Evolutionary conservation across 2,329 filamentous ascomycete genomes (phyloP), one percentile per base, ranked within the genome.

Genomic region (Botrytis pseudocinerea): DNA sequence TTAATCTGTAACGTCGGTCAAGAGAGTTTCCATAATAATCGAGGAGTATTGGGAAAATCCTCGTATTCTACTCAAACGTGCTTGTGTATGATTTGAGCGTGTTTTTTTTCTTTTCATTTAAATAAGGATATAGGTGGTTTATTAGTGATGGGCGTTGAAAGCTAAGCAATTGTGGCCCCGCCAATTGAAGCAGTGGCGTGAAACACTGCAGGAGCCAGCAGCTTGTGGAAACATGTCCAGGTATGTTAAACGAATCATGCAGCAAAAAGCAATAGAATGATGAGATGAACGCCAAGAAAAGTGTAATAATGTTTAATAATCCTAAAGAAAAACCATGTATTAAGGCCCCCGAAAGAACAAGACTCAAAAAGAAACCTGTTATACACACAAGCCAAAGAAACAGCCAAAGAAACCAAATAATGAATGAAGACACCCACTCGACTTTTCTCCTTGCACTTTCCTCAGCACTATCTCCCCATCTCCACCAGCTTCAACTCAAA

Each of bases 341-440:
- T 44, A 44, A 12, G 42, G 22, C 25, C 16, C 25, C 20, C 4
- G 1, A 14, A 63, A 28, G 25, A 63, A 44, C 25, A 32, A 63
- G 40, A 44, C n/a, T 22, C 38, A 63, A 63, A 44, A 44, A 54
- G n/a, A n/a, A 63, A 44, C 18, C 40, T 5, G 18, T n/a, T 44
- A 63, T 63, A 63, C 40, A 44, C n/a, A 20, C 22, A 44, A 44
- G n/a, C 38, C n/a, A 63, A 63, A 42, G 25, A 62, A 44, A 63
- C 40, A 63, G 6, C 40, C 16, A 44, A 63, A 44, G 61, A 63
- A 42, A 63, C 9, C 40, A 63, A 44, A 44, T 5, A 63, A 25
- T n/a, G 40, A 32, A 63, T 63, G 32, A 18, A 32, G 16, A 44
- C n/a, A 63, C 18, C 9, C 61, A n/a, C n/a, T 44, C n/a, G n/a